Base-by-base conservation (phyloP, 169 alveolate genomes). In the Plasmodium inui region DNA sequence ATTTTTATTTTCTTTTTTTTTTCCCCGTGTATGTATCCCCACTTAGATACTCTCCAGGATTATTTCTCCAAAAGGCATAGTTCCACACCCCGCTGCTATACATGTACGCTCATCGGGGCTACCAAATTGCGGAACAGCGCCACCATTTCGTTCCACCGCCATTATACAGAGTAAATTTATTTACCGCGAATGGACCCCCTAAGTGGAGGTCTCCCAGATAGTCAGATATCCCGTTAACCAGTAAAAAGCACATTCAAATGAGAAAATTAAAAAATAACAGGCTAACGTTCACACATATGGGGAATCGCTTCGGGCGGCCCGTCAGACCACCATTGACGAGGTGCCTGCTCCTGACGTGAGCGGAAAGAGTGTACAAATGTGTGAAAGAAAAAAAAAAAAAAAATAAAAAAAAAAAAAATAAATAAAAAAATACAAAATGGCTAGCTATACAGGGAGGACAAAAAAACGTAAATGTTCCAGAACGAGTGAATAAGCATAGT, bases 401-500 rank as follows among this genome's bases (percentile, higher is more conserved):
- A 46, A 46, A 46, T 10, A 46, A 46, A 46, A 44, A 44, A 44
- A 9, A 6, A 2, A 37, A 2, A 2, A 37, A 37, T 2, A 44
- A 46, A 46, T 4, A 12, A 12, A 10, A 10, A 46, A 12, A 10
- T 10, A 10, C 5, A 46, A 41, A 46, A 67, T n/a, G 46, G 57
- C 53, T 86, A 86, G 70, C 30, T 61, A 50, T 55, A 78, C 2
- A 88, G 10, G n/a, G 94, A 88, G 3, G 94, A 57, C 82, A 88
- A 50, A 61, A 88, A 88, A 22, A 88, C 94, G 41, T 88, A 78
- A 19, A 88, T 76, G 32, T 88, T 88, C 94, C 94, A 88, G 41
- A 88, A 88, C 53, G 94, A 88, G 32, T 88, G 94, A 26, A 88
- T 88, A 46, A 88, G 22, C 94, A 88, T 88, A 22, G 94, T 88